phyloP scores from a whole-genome alignment of 768 basidiomycete species.

The Psilocybe azurescens region DNA sequence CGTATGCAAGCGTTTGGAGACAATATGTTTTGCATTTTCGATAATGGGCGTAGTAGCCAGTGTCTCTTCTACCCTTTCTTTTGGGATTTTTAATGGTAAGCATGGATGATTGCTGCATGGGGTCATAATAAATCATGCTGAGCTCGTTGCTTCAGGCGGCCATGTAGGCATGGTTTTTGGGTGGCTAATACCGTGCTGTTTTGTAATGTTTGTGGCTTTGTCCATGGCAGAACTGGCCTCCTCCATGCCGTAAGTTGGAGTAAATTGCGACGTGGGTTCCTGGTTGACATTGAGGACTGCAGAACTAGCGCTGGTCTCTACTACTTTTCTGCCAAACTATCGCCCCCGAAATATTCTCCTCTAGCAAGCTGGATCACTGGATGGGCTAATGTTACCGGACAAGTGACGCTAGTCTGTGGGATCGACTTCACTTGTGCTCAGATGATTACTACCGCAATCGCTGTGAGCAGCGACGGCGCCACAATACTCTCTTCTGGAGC shows the following conservation, averaged over 20 bases:
- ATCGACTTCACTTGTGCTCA: conserved; percentile 82
- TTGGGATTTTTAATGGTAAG: conserved; percentile 66
- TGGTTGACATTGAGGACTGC: background rate
- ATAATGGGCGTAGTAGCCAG: conserved; percentile 79
- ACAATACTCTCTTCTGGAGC: conserved; percentile 58
- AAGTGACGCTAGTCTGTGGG: conserved; percentile 66
- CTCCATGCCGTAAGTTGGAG: conserved; percentile 69
- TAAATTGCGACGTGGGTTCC: background rate
- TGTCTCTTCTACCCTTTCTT: conserved; percentile 68
- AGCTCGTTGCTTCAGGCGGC: conserved; percentile 50
- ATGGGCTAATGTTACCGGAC: conserved; percentile 79
- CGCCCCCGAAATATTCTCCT: conserved; percentile 63
- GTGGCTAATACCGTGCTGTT: conserved; percentile 74
- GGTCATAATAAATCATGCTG: background rate
- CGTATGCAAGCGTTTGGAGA: conserved; percentile 57
- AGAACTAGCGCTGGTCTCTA: conserved; percentile 83
- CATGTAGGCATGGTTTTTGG: conserved; percentile 82
- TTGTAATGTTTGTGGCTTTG: conserved; percentile 69
- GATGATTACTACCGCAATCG: conserved; percentile 77
- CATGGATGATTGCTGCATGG: background rate
- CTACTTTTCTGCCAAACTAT: conserved; percentile 79
- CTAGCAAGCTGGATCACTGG: conserved; percentile 45
- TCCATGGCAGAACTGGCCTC: conserved; percentile 79
- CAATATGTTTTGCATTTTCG: conserved; percentile 68
- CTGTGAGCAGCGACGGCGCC: conserved; percentile 60